A percentile compares a stretch with the other conserved stretches of the same genome.
These are phyloP conservation scores for Alnus glutinosa DNA, from an alignment of 306 rosid genomes.

Conservation along the genomic window DNA sequence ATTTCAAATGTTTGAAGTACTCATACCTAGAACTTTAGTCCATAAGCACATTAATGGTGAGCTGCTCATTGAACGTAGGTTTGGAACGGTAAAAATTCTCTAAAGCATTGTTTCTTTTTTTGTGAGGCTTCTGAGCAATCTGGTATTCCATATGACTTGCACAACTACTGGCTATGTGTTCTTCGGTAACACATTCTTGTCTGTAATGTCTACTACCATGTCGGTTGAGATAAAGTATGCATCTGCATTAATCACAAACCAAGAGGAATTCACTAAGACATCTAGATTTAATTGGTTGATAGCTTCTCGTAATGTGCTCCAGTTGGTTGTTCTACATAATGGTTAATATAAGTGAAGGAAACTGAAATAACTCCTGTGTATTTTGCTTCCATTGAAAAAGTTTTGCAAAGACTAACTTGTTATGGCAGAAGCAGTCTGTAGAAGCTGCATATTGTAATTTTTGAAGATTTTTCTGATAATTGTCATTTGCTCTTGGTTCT, in stretches of 20 bases:
- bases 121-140: too few species aligned
- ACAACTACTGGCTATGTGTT: neutral
- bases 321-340: neutral
- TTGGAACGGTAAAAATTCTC: too few species aligned
- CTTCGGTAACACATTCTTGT: neutral
- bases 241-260: neutral
- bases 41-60: too few species aligned
- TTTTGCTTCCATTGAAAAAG: neutral
- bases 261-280: neutral
- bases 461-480: constrained; percentile 16
- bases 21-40: too few species aligned
- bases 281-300: neutral
- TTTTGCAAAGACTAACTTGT: neutral
- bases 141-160: neutral
- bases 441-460: constrained; percentile 20
- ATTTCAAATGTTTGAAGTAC: too few species aligned
- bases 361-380: neutral
- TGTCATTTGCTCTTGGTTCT: constrained; percentile 15
- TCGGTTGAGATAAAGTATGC: neutral
- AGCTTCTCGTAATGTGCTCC: neutral
- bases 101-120: too few species aligned
- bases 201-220: neutral
- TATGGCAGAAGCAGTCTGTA: neutral
- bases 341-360: neutral
- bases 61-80: too few species aligned